Base-by-base conservation (phyloP, 805 yeast species). In the Saccharomyces jurei region DNA sequence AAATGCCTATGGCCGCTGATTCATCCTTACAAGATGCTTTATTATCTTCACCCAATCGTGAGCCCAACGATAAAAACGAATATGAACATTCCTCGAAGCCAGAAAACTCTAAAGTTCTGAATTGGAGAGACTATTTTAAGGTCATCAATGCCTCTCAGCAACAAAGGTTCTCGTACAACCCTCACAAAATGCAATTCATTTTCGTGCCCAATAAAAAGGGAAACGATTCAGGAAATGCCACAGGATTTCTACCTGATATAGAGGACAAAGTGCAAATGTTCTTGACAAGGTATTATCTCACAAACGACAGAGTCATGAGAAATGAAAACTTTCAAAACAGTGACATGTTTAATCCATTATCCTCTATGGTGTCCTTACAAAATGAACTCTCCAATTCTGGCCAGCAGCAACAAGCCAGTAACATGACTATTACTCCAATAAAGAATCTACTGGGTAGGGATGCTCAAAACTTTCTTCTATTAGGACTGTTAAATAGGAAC, bases 401-500 rank as follows among this genome's bases (percentile, higher is more conserved):
- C 44, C 55, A 46, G 41, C 54, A 50, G 57, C 56, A 41, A 54
- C 54, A 32, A 50, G 52, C 58, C 6, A 52, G 50, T 21, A 54
- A 58, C n/a, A 62, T 67, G 63, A 58, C 78, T 3, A 74, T 92
- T 48, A 87, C 96, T 0, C 75, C 82, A 44, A 83, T 94, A 52
- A 91, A 91, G 63, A 91, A 91, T 67, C 73, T 94, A 55, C 68
- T 94, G 29, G 99, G 99, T 30, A 74, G 96, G 53, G 87, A 86
- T 62, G 92, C 92, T 4, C 76, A 80, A 52, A 77, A 81, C 54
- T 94, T 94, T 65, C 72, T 87, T 6, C 66, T 94, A 2, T 82
- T 91, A 63, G 99, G 99, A 0, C 72, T 90, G 54, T 69, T 94
- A 10, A 76, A 84, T 2, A 76, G 77, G 55, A 82, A 83, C 52